phyloP scores from a whole-genome alignment of 192 early-diverging fungal genomes.

The Coemansia erecta region DNA sequence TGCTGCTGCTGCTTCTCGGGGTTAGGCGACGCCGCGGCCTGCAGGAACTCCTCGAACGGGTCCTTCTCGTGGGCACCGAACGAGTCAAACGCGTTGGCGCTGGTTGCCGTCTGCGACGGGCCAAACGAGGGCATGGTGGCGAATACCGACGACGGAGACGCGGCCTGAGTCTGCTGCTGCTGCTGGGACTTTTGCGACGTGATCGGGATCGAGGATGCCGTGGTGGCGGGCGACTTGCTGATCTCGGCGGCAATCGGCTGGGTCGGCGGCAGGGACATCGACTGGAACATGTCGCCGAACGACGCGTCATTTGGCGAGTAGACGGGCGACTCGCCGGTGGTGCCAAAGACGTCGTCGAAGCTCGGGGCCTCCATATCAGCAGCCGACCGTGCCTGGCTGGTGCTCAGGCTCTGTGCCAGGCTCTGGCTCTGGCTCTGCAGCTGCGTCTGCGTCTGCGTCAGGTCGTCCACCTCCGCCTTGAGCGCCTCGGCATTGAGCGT shows the following conservation, averaged over 20 bases:
- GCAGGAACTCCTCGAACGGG: slow-evolving; percentile 50
- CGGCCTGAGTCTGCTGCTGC: slow-evolving; percentile 4
- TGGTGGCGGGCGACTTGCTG: slow-evolving; percentile 8
- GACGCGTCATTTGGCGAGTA: slow-evolving; percentile 16
- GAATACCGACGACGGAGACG: slow-evolving; percentile 13
- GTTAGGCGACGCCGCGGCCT: slow-evolving; percentile 17
- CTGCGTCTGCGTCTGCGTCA: slow-evolving; percentile 16
- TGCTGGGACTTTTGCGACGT: slow-evolving; percentile 3
- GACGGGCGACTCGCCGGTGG: slow-evolving; percentile 18
- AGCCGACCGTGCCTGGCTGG: slow-evolving; percentile 4
- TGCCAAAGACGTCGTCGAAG: slow-evolving; percentile 55
- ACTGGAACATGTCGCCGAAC: slow-evolving; percentile 19
- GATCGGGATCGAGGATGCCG: slow-evolving; percentile 1
- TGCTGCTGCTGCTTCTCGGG: slow-evolving; percentile 1
- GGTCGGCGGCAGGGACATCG: not conserved
- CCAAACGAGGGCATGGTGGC: slow-evolving; percentile 24
- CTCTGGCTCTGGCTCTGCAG: not conserved
- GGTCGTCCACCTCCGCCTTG: slow-evolving; percentile 18
- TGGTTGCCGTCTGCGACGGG: slow-evolving; percentile 2
- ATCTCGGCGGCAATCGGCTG: not conserved
- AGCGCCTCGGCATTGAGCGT: slow-evolving; percentile 8
- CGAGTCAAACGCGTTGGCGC: slow-evolving; percentile 42
- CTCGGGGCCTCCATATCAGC: slow-evolving; percentile 24
- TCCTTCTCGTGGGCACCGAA: slow-evolving; percentile 44
- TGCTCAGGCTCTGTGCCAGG: not conserved